These are phyloP conservation scores for Coemansia sp. DNA, from an alignment of 192 early-diverging fungal species.

Conservation along the genomic window DNA sequence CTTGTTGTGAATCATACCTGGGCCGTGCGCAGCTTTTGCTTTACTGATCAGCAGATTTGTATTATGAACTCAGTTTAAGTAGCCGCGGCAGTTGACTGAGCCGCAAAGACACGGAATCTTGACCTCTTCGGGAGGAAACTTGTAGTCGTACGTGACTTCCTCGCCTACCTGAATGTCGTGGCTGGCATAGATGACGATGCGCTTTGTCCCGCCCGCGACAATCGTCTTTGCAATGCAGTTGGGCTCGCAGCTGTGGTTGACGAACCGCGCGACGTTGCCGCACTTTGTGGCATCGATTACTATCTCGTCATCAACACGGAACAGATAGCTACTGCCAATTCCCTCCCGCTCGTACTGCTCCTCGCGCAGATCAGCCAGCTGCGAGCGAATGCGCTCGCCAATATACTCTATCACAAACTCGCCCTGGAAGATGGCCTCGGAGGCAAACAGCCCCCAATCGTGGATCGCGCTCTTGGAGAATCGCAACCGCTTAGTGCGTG, in stretches of 20 bases:
- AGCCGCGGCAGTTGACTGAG: constrained; percentile 75
- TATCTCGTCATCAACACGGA: constrained; percentile 90
- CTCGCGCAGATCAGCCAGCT: constrained; percentile 94
- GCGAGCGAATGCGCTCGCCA: constrained; percentile 91
- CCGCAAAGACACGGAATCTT: constrained; percentile 99
- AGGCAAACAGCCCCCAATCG: constrained; percentile 97
- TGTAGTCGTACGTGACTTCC: constrained; percentile 99
- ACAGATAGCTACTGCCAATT: constrained; percentile 92
- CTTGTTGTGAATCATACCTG: background rate
- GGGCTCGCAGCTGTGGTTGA: constrained; percentile 98
- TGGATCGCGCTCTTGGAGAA: constrained; percentile 96
- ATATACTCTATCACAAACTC: constrained; percentile 99
- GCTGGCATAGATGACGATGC: constrained; percentile 98
- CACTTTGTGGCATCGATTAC: constrained; percentile 98
- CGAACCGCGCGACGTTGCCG: constrained; percentile 96
- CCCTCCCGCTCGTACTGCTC: constrained; percentile 90
- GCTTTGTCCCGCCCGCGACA: constrained; percentile 85
- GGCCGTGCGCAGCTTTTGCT: constrained; percentile 5
- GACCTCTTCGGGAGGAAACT: constrained; percentile 57
- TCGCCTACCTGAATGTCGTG: constrained; percentile 89
- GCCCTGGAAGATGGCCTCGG: constrained; percentile 84
- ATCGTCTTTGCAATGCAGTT: constrained; percentile 98
- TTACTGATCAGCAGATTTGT: background rate
- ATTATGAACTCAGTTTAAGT: constrained; percentile 58
- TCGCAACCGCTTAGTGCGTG: constrained; percentile 81